These are phyloP conservation scores for Eutrema heterophyllum DNA, from an alignment of 345 rosid species.

Conservation along the genomic window DNA sequence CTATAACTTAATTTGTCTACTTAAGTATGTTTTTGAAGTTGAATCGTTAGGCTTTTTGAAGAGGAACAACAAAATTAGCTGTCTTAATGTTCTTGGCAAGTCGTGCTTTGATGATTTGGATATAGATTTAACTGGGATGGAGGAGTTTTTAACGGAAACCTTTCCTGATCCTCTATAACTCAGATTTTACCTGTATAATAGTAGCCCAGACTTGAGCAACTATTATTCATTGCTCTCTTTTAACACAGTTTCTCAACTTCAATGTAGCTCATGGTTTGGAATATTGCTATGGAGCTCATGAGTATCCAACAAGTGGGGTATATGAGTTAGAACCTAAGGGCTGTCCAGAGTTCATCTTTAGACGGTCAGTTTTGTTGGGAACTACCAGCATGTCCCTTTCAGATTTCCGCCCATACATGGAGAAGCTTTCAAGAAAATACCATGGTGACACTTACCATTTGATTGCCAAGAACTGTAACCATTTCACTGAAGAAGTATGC, in stretches of 20 bases:
- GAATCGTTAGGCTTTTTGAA: background rate
- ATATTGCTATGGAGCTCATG: conserved; percentile 94
- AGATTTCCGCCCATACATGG: conserved; percentile 79
- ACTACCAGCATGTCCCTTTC: conserved; percentile 58
- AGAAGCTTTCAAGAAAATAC: conserved; percentile 61
- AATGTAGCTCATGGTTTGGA: conserved; percentile 75
- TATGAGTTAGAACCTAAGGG: conserved; percentile 89
- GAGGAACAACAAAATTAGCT: background rate
- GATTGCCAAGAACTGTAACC: conserved; percentile 98
- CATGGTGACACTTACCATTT: conserved; percentile 90
- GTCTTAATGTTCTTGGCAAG: background rate
- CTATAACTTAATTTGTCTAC: background rate
- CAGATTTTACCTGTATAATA: background rate
- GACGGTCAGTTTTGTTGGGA: conserved; percentile 76
- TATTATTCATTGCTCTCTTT: background rate
- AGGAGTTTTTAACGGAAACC: background rate
- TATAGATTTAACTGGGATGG: conserved; percentile 8
- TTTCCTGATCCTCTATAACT: background rate
- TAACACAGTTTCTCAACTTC: background rate
- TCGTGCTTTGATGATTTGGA: conserved; percentile 2
- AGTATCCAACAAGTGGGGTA: conserved; percentile 74
- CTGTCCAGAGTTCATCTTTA: conserved; percentile 90
- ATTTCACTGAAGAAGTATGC: conserved; percentile 82
- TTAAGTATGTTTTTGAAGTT: background rate
- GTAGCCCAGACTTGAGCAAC: background rate